Conservation (phyloP, 345 rosid genomes). For the Syzygium aqueum region DNA sequence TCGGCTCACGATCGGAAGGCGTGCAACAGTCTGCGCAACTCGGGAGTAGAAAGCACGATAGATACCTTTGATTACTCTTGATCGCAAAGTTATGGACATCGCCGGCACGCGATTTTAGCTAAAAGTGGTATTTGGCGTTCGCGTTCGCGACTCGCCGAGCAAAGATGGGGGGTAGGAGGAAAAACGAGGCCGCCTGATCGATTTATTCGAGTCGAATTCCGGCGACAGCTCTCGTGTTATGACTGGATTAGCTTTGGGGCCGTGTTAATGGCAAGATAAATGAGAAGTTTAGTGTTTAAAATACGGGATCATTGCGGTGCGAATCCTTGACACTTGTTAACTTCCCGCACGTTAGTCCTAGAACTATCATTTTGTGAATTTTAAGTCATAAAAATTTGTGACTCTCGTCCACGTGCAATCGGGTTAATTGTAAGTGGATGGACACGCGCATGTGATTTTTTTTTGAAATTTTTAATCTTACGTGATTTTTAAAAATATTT, state of each 20-base stretch:
- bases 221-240: fast-evolving
- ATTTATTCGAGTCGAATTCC: background rate
- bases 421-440: background rate
- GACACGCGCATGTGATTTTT: background rate
- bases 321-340: background rate
- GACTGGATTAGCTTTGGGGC: background rate
- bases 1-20: background rate
- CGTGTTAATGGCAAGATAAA: fast-evolving
- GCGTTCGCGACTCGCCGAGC: background rate
- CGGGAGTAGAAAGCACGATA: background rate
- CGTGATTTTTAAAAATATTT: background rate
- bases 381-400: background rate
- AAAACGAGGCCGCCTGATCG: fast-evolving
- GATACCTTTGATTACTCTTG: background rate
- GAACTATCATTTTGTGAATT: background rate
- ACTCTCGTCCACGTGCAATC: background rate
- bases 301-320: background rate
- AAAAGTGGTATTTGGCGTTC: background rate
- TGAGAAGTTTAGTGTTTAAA: background rate
- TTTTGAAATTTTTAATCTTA: too few species aligned
- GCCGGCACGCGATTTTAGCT: background rate
- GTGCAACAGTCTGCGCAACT: background rate
- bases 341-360: background rate
- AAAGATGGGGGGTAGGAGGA: background rate
- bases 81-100: background rate